Conservation (phyloP, 768 basidiomycete species). For the Wakefieldia striispora region DNA sequence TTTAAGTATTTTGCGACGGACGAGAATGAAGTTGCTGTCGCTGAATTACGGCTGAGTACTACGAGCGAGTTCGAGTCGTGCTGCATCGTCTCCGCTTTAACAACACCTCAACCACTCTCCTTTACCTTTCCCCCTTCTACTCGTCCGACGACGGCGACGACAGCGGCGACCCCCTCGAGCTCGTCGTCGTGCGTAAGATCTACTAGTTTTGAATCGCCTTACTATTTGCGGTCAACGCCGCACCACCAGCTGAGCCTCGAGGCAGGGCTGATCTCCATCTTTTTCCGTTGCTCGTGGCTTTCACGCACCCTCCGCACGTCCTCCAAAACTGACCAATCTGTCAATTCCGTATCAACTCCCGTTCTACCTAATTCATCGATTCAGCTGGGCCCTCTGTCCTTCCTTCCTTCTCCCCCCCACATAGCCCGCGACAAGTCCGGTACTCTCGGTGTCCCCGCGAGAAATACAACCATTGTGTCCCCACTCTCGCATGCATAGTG, state of each 20-base stretch:
- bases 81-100: slow-evolving; percentile 24
- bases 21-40: too few species aligned
- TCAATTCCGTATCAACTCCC: slow-evolving; percentile 28
- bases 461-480: slow-evolving; percentile 20
- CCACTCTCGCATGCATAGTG: slow-evolving; percentile 43
- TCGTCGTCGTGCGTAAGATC: slow-evolving; percentile 7
- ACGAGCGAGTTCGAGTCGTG: background rate
- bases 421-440: slow-evolving; percentile 27
- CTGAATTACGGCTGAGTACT: too few species aligned
- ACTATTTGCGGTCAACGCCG: slow-evolving; percentile 20
- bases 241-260: slow-evolving; percentile 29
- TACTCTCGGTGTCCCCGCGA: slow-evolving; percentile 26
- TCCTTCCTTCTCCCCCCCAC: slow-evolving; percentile 23
- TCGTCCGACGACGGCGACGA: slow-evolving; percentile 3
- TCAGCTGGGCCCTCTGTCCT: slow-evolving; percentile 23
- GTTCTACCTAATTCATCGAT: slow-evolving; percentile 33
- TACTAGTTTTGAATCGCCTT: slow-evolving; percentile 15
- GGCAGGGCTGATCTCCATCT: slow-evolving; percentile 29
- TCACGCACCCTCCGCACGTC: slow-evolving; percentile 36
- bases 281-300: slow-evolving; percentile 34
- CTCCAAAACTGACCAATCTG: slow-evolving; percentile 28
- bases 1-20: background rate
- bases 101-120: slow-evolving; percentile 15
- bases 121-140: slow-evolving; percentile 10
- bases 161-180: background rate